Base-by-base conservation (phyloP, 1,284 basidiomycete species). In the Coniferiporia sulphurascens region DNA sequence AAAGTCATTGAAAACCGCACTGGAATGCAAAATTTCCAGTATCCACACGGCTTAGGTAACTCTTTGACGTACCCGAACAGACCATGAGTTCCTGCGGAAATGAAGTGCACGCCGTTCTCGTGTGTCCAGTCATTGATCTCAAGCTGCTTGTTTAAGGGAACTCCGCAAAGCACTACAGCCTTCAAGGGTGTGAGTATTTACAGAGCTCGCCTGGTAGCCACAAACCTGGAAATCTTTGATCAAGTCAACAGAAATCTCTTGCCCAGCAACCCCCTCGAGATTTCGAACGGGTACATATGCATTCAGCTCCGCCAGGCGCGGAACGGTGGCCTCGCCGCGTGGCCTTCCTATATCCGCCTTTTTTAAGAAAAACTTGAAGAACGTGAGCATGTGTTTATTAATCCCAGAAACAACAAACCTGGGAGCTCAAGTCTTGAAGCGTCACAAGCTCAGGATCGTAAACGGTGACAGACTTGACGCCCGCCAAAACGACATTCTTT, bases 81-180 rank as follows among this genome's bases (percentile, higher is more conserved):
- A 62, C 97, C 97, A 60, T 90, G 85, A 32, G 94, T 95, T 70
- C 96, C 94, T 27, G 95, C 87, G 54, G 95, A 77, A 67, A 98
- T 91, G 74, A 99, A 99, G 70, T 91, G 87, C 57, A 99, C 89
- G 36, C 87, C 90, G 70, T 96, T 90, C 61, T 78, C 71, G 69
- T 95, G 93, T 17, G 93, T 93, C 85, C 91, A 97, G 63, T 95
- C 92, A 72, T 99, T 93, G 70, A 99, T 92, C 73, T 96, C 93
- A 21, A 99, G 74, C 73, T 97, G 95, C 72, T 95, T 93, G 61
- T 80, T 79, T 58, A 91, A 78, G 10, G 91, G 75, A 2, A 81
- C 84, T 58, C 92, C 88, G 63, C 92, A 94, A 52, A 98, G 79
- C 27, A 99, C 95, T 43, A 99, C 89, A 56, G 87, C 91, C 90